Evolutionary conservation across 345 rosid species (phyloP), one percentile per base, ranked within the genome.

Genomic region (Hirschfeldia incana): DNA sequence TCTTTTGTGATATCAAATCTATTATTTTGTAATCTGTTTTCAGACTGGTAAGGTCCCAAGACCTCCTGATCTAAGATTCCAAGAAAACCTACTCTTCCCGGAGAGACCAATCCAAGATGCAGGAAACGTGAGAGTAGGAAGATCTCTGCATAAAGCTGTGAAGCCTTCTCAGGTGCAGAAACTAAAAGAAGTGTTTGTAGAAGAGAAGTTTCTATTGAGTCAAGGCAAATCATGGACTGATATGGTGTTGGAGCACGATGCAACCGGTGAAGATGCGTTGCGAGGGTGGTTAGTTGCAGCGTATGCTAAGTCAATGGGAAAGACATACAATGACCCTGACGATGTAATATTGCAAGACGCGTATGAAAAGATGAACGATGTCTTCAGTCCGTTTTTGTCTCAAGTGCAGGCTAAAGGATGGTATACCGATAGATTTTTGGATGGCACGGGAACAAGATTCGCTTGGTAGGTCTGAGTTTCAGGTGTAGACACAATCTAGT

Each of bases 211-310:
- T 76, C 78, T 95, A 53, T 57, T 88, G 74, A 86, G 83, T 61
- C 81, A 16, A 11, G 90, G 91, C 70, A 80, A 75, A 39, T 84
- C 83, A 80, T 88, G 91, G 79, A 86, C 87, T 1, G 88, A 93
- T 81, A 86, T 95, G 97, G 84, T 89, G 53, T 79, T 93, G 65
- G 97, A 90, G 86, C 89, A 87, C 65, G 84, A 85, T 78, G 98
- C 97, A 5, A 82, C 90, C 0, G 99, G 89, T 7, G 93, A 92
- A 89, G 98, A 95, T 70, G 99, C 94, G 55, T 71, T 91, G 81
- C 89, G 93, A 87, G 99, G 98, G 49, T 95, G 99, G 99, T 74
- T 93, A 65, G 92, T 95, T 58, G 97, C 99, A 65, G 98, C 92
- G 6, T 89, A 85, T 78, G 87, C 88, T 27, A 76, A 85, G 12